Percentiles rank a stretch among this genome's conserved stretches.
These are phyloP conservation scores for Fusarium pseudograminearum DNA, from an alignment of 2,329 filamentous ascomycete species.

Conservation along the genomic window DNA sequence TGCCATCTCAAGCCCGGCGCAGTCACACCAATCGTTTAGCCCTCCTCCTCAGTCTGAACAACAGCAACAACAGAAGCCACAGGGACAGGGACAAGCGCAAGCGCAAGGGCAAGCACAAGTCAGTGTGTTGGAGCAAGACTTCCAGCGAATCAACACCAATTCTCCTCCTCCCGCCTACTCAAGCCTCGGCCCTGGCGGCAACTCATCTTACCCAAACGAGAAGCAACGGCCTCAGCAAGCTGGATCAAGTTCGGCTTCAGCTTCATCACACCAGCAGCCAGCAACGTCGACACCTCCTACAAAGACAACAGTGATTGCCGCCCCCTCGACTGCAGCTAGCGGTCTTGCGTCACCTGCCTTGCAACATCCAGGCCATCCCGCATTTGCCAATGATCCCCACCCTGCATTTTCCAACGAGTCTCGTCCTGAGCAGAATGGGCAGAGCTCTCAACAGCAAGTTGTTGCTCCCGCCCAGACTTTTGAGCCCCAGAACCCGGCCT, in stretches of 20 bases:
- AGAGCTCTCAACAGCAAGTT: conserved; percentile 58
- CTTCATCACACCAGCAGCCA: conserved; percentile 44
- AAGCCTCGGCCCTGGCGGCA: conserved; percentile 70
- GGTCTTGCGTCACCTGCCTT: conserved; percentile 61
- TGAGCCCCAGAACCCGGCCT: conserved; percentile 72
- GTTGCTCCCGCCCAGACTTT: conserved; percentile 59
- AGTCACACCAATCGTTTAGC: conserved; percentile 48
- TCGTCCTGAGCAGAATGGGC: conserved; percentile 65
- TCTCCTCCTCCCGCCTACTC: conserved; percentile 97
- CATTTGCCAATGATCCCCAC: conserved; percentile 87
- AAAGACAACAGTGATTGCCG: conserved; percentile 46
- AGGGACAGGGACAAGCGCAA: conserved; percentile 54
- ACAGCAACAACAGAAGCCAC: conserved; percentile 30
- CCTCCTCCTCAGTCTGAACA: conserved; percentile 57
- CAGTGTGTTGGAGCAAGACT: conserved; percentile 86
- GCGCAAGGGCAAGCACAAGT: conserved; percentile 60
- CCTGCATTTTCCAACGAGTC: conserved; percentile 92
- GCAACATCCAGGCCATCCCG: conserved; percentile 79
- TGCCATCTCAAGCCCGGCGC: conserved; percentile 69
- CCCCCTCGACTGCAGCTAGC: conserved; percentile 41
- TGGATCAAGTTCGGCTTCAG: conserved; percentile 46
- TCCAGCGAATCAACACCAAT: conserved; percentile 83
- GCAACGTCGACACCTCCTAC: conserved; percentile 48
- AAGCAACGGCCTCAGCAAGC: conserved; percentile 70
- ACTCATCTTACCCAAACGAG: conserved; percentile 79